Evolutionary conservation across 208 protist genomes (phyloP), one percentile per base, ranked within the genome.

Genomic region (Zelonia costaricensis): DNA sequence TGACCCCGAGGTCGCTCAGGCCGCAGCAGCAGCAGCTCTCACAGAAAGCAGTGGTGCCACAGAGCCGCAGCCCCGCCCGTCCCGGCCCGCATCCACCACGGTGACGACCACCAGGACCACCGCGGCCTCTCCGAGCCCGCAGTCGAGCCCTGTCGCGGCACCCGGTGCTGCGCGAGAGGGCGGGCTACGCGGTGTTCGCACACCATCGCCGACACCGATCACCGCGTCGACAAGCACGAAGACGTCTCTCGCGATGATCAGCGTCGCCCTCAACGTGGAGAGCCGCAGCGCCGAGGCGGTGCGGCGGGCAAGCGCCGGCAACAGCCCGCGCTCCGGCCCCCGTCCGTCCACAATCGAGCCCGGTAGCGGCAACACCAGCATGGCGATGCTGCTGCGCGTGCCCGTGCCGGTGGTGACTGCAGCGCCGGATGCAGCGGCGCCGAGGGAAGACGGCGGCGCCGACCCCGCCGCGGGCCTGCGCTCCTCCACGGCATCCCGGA

Each of bases 191-290:
- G 23, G 16, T 8, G 22, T 59, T 47, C 15, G 15, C 18, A 38
- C 27, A 4, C n/a, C 42, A 22, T 38, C 27, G 28, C 55, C 55
- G 22, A 61, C 31, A 25, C 28, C 55, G 2, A 61, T 49, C 55
- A 28, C 43, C 6, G 51, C 66, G 20, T 60, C 66, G 13, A 66
- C 66, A 4, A 62, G 16, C 30, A 57, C 56, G 15, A 73, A 73
- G 36, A 73, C 66, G 1, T 46, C 58, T 4, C 35, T 56, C 1
- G 58, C 66, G 33, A 66, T 73, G 66, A 20, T 73, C 23, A 62
- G 49, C 13, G 66, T 48, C 2, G 49, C 58, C 1, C 66, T 66
- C 31, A 56, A 42, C 22, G 48, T 62, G 10, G 66, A 59, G 23
- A 59, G 20, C 28, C 43, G 33, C 40, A 10, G 33, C 23, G 23